Conservation (phyloP, 331 rosid species). For the Spiraea crenata region DNA sequence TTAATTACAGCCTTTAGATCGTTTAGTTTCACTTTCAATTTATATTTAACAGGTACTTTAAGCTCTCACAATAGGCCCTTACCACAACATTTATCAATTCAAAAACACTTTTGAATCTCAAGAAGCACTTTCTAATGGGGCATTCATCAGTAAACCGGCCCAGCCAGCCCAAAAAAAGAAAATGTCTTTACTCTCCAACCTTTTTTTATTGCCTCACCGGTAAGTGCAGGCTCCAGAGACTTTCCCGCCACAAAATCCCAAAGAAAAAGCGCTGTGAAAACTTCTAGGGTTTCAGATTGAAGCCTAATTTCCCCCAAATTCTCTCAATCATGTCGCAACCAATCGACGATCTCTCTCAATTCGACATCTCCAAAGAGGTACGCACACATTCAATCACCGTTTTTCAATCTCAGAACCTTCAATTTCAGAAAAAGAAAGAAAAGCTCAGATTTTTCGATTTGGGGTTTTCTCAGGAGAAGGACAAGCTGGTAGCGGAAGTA, state of each 20-base stretch:
- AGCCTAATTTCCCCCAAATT: neutral
- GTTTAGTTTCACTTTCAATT: no score
- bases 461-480: constrained; percentile 55
- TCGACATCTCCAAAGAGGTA: constrained; percentile 73
- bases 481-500: constrained; percentile 81
- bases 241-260: constrained; percentile 24
- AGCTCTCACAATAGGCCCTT: no score
- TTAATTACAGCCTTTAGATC: no score
- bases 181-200: neutral
- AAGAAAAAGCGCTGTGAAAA: neutral
- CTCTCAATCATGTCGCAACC: constrained; percentile 47
- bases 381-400: neutral
- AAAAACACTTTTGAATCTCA: no score
- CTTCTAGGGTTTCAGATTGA: constrained; percentile 19
- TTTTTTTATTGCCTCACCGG: neutral
- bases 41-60: no score
- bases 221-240: neutral
- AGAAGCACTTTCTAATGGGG: no score
- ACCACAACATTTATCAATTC: no score
- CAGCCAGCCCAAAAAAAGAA: neutral
- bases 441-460: neutral
- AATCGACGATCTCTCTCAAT: constrained; percentile 51
- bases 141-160: no score
- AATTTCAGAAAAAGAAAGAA: neutral
- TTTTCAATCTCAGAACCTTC: neutral